phyloP scores from a whole-genome alignment of 768 basidiomycete species.

The Leccinum imitatum region DNA sequence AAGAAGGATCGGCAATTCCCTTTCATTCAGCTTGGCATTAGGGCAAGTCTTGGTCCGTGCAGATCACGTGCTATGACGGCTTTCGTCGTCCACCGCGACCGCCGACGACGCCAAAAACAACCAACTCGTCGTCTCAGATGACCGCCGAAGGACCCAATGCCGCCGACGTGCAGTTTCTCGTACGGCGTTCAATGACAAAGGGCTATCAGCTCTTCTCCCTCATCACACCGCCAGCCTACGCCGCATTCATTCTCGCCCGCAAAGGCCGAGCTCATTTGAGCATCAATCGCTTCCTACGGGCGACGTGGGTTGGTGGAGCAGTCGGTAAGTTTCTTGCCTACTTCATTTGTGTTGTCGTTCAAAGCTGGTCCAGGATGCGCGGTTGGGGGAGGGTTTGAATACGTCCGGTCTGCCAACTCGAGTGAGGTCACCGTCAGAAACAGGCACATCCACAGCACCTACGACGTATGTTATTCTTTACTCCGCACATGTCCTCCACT shows the following conservation, averaged over 20 bases:
- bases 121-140: constrained; percentile 12
- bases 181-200: constrained; percentile 61
- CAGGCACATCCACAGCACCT: constrained; percentile 50
- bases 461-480: constrained; percentile 48
- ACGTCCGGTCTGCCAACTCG: constrained; percentile 56
- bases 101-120: constrained; percentile 8
- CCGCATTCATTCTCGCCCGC: constrained; percentile 49
- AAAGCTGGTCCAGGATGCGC: constrained; percentile 32
- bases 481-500: not conserved
- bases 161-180: constrained; percentile 64
- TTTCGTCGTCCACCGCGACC: not conserved
- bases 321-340: constrained; percentile 36
- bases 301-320: constrained; percentile 71
- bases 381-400: constrained; percentile 56
- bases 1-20: constrained; percentile 21
- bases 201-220: constrained; percentile 70
- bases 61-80: constrained; percentile 23
- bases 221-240: constrained; percentile 60
- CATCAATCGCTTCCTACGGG: constrained; percentile 62
- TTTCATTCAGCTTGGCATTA: constrained; percentile 13
- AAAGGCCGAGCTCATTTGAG: constrained; percentile 56
- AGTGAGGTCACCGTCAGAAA: constrained; percentile 48
- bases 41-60: constrained; percentile 35
- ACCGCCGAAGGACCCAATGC: constrained; percentile 30
- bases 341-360: not conserved